phyloP scores from a whole-genome alignment of 2,329 filamentous ascomycete genomes.

The Allantophomopsis lycopodina region DNA sequence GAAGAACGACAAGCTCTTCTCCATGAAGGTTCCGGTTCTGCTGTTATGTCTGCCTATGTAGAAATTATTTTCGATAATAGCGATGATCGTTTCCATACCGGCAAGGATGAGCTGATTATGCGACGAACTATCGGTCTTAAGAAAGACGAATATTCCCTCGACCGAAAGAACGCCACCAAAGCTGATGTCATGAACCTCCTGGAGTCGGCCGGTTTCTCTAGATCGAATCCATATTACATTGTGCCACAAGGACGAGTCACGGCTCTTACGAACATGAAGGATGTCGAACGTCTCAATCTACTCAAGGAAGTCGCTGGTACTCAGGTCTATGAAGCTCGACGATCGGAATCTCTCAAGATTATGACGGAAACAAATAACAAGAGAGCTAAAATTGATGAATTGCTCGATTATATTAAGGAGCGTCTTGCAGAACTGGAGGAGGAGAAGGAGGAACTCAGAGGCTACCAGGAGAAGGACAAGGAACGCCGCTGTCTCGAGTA shows the following conservation, averaged over 20 bases:
- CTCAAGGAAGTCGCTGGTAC: conserved; percentile 98
- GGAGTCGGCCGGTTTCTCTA: conserved; percentile 90
- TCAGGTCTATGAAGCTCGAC: conserved; percentile 87
- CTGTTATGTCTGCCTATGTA: conserved; percentile 98
- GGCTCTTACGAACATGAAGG: conserved; percentile 96
- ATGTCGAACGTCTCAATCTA: conserved; percentile 75
- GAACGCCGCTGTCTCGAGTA: conserved; percentile 89
- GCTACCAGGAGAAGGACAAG: conserved; percentile 88
- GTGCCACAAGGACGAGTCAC: conserved; percentile 96
- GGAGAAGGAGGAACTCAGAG: conserved; percentile 90
- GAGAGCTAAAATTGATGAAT: conserved; percentile 83
- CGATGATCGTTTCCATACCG: conserved; percentile 88
- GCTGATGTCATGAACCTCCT: conserved; percentile 89
- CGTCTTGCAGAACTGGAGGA: conserved; percentile 82
- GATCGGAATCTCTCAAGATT: conserved; percentile 86
- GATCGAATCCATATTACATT: conserved; percentile 98
- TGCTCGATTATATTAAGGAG: conserved; percentile 84
- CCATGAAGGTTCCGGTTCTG: conserved; percentile 96
- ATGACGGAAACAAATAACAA: conserved; percentile 96
- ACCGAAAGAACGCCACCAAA: conserved; percentile 93
- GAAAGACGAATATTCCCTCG: conserved; percentile 96
- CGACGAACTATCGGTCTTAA: conserved; percentile 92
- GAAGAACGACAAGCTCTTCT: conserved; percentile 91
- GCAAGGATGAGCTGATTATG: conserved; percentile 78
- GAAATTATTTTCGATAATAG: conserved; percentile 98